phyloP scores from a whole-genome alignment of 2,329 filamentous ascomycete genomes.

The Huntiella omanensis region DNA sequence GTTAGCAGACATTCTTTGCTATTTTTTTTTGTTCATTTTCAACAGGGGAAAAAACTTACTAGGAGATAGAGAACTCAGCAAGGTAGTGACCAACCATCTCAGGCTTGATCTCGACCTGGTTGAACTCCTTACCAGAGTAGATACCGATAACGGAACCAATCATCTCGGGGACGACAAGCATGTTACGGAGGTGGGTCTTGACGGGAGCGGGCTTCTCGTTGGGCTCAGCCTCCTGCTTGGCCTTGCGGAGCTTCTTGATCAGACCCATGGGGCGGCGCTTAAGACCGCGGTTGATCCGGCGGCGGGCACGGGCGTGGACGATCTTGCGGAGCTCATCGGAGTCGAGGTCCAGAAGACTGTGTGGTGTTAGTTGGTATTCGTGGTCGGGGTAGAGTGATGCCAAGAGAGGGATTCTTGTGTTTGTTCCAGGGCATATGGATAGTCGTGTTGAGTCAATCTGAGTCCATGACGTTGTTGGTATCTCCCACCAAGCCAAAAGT shows the following conservation, averaged over 20 bases:
- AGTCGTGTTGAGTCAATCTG: too few relatives aligned
- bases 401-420: too few relatives aligned
- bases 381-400: too few relatives aligned
- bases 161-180: slow-evolving; percentile 99
- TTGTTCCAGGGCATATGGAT: too few relatives aligned
- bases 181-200: slow-evolving; percentile 98
- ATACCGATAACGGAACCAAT: slow-evolving; percentile 96
- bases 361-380: slow-evolving; percentile 4
- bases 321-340: slow-evolving; percentile 98
- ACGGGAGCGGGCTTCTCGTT: slow-evolving; percentile 99
- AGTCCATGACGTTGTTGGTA: too few relatives aligned
- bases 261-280: slow-evolving; percentile 99
- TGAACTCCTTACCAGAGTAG: slow-evolving; percentile 99
- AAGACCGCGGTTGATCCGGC: slow-evolving; percentile 98
- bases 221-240: slow-evolving; percentile 95
- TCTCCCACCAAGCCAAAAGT: too few relatives aligned
- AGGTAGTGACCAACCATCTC: slow-evolving; percentile 99
- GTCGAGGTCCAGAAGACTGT: slow-evolving; percentile 91
- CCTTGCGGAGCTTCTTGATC: slow-evolving; percentile 99
- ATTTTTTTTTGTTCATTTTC: neutral
- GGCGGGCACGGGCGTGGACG: slow-evolving; percentile 94
- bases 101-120: slow-evolving; percentile 99
- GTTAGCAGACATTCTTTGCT: slow-evolving; percentile 26
- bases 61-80: slow-evolving; percentile 98
- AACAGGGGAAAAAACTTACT: slow-evolving; percentile 43